Base-by-base conservation (phyloP, 1,284 basidiomycete genomes). In the Puccinia novopanici region DNA sequence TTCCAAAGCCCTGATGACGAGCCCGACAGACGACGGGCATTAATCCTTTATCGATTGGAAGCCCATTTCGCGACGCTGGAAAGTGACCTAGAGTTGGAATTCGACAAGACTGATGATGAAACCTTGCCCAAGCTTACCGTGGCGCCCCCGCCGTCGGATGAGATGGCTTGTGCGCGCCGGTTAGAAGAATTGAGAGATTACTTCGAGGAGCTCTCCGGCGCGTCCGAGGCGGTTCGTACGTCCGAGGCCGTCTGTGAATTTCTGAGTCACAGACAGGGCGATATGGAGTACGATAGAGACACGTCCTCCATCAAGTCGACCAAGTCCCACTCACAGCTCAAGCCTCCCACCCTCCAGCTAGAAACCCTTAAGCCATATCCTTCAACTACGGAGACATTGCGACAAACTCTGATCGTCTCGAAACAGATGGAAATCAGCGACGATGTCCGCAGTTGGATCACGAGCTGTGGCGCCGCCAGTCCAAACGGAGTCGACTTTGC, bases 211-310 rank as follows among this genome's bases (percentile, higher is more conserved):
- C 3, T 74, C n/a, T 55, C 34, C 34, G 40, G 24, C n/a, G 27
- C 42, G 40, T 48, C 72, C 22, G 72, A 74, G 34, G 19, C 37
- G 42, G 34, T 55, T 42, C 52, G 72, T 17, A 59, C 72, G 15
- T 74, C 72, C 37, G 72, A 74, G 54, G 72, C 72, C 1, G 22
- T 74, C 54, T 74, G 55, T 48, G 72, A 74, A 57, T 74, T 74
- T 15, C 54, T 74, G 72, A 40, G 10, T 59, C 37, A 6, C 24
- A 37, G 72, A 27, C 54, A 74, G 55, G 72, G 72, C 50, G 54
- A 73, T 57, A 57, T 55, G 34, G 55, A 74, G 40, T 45, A 74
- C 37, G 50, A 74, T 24, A 48, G 34, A 5, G 27, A 71, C 45
- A 22, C 13, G 17, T 17, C 27, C 45, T 45, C 19, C 2, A 54